These are phyloP conservation scores for Petunia hybrid DNA, from an alignment of 305 asterid genomes.

Conservation along the genomic window DNA sequence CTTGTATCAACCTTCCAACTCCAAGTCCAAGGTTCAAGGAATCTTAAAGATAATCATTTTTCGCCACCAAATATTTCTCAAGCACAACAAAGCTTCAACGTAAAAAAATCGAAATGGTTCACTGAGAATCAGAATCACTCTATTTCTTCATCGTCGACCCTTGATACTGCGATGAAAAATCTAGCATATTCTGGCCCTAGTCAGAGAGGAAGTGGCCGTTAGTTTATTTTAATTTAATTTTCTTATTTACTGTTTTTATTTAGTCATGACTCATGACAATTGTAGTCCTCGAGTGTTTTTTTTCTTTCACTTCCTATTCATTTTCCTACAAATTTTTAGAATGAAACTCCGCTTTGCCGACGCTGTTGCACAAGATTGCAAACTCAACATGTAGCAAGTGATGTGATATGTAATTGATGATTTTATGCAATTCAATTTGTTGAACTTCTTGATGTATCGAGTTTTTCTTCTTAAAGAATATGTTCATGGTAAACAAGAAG, in stretches of 20 bases:
- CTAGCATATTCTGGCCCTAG: slow-evolving; percentile 43
- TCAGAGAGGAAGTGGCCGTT: slow-evolving; percentile 36
- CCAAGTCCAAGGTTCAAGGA: slow-evolving; percentile 28
- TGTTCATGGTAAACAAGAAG: slow-evolving; percentile 3
- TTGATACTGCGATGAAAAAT: neutral
- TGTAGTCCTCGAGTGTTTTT: neutral
- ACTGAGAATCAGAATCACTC: neutral
- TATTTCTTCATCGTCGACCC: neutral
- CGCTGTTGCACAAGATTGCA: neutral
- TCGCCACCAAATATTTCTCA: neutral
- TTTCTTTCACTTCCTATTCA: neutral
- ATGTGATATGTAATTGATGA: too few species aligned
- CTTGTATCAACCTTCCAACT: neutral
- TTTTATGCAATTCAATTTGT: neutral
- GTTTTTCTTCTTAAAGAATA: neutral
- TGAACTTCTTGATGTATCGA: neutral
- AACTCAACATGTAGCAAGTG: neutral
- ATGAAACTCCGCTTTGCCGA: neutral
- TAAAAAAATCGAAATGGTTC: slow-evolving; percentile 12
- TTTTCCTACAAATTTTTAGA: neutral
- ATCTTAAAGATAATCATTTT: slow-evolving; percentile 23
- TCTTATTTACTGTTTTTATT: neutral
- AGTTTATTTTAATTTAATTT: neutral
- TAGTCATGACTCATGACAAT: too few species aligned
- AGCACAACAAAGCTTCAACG: neutral